Evolutionary conservation across 2,329 filamentous ascomycete genomes (phyloP).

Genomic region (Aureobasidium mangrovei): DNA sequence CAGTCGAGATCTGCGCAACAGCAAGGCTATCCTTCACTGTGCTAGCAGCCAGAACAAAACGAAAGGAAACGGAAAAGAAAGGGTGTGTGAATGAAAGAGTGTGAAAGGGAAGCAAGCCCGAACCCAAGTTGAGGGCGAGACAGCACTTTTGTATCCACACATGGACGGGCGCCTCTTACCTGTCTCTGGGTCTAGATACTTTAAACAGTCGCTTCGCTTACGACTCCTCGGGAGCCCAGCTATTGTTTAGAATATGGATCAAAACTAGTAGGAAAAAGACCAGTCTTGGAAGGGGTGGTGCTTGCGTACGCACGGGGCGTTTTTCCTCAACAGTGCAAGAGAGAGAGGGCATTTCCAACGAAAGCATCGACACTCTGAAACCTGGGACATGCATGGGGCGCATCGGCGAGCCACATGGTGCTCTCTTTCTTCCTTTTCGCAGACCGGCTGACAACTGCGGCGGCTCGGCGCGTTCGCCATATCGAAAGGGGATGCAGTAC

Average conservation of each 20-base stretch:
- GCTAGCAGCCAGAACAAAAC: not conserved
- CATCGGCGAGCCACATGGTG: not conserved
- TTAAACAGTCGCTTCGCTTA: slow-evolving; percentile 6
- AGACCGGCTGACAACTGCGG: not conserved
- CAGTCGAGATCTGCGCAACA: slow-evolving; percentile 2
- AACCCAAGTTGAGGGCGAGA: not conserved
- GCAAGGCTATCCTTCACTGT: not conserved
- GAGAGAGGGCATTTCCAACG: not conserved
- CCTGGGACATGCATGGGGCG: not conserved
- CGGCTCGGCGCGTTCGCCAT: slow-evolving; percentile 2
- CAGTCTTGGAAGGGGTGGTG: slow-evolving; percentile 2
- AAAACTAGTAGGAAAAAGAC: not conserved
- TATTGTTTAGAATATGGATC: not conserved
- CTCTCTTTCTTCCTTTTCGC: not conserved
- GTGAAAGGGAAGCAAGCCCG: slow-evolving; percentile 4
- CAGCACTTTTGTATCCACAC: slow-evolving; percentile 3
- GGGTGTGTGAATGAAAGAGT: not conserved
- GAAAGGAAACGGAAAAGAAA: slow-evolving; percentile 1
- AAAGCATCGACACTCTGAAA: not conserved
- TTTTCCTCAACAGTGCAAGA: not conserved
- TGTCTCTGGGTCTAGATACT: not conserved
- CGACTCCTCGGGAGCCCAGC: not conserved
- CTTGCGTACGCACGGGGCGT: not conserved
- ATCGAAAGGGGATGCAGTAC: too few species aligned
- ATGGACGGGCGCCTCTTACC: not conserved